These are phyloP conservation scores for Vicia villosa DNA, from an alignment of 306 rosid species.

Conservation along the genomic window DNA sequence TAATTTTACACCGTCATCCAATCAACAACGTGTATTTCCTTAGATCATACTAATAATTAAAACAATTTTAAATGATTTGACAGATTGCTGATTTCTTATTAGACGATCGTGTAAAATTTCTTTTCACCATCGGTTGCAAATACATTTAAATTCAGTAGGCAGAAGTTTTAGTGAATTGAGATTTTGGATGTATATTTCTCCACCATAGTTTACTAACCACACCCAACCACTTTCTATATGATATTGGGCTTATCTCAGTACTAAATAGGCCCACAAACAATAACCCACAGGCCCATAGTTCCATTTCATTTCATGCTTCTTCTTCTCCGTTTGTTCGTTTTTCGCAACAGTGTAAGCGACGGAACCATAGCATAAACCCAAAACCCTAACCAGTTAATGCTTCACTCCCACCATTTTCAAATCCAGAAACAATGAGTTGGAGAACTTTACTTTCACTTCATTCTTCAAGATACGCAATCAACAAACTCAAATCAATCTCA, in stretches of 20 bases:
- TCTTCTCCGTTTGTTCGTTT: not conserved
- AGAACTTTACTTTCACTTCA: slow-evolving; percentile 41
- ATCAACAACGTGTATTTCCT: too few species aligned
- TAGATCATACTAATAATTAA: too few species aligned
- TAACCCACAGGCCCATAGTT: not conserved
- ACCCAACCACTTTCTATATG: not conserved
- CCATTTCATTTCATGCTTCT: slow-evolving; percentile 1
- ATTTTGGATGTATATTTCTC: too few species aligned
- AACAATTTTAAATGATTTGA: too few species aligned
- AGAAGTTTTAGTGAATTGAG: too few species aligned
- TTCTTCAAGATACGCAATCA: slow-evolving; percentile 37
- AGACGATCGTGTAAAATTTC: too few species aligned
- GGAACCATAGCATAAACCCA: slow-evolving; percentile 2
- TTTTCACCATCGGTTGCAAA: too few species aligned
- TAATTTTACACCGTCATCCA: too few species aligned
- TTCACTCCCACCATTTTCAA: not conserved
- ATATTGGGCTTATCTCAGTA: not conserved
- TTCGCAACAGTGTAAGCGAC: not conserved
- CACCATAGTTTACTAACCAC: not conserved
- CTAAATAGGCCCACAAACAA: not conserved
- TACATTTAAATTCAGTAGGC: too few species aligned
- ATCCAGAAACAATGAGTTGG: slow-evolving; percentile 48
- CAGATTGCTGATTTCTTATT: too few species aligned
- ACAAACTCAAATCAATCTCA: slow-evolving; percentile 43
- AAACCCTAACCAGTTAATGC: slow-evolving; percentile 35